Base-by-base conservation (phyloP, 2,329 filamentous ascomycete species). In the Aspergillus carbonarius region DNA sequence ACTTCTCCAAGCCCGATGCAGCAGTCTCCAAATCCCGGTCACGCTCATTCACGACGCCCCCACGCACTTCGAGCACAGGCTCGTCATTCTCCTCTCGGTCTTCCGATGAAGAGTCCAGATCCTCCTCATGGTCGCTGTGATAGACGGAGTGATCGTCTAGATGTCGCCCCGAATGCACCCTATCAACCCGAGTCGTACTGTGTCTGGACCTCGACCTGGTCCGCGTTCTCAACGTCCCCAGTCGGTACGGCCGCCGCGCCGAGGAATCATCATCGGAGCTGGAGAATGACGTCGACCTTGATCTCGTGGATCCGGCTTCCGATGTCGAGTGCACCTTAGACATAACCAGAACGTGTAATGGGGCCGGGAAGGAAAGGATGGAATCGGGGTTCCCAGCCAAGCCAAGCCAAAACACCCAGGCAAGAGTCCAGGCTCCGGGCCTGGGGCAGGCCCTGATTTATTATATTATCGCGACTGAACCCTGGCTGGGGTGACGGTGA, bases 121-220 rank as follows among this genome's bases (percentile, higher is more conserved):
- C 52, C 27, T 56, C 49, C 34, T 65, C 61, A 30, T 66, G 54
- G 17, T 68, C 65, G 23, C 63, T 68, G 48, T 73, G 66, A 30
- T 74, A 76, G 6, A 70, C 58, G 7, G 68, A 69, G 6, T 72
- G 64, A 54, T 76, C 72, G 52, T 77, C 73, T 1, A 73, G 62
- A 56, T 74, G 69, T 20, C 65, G 66, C 3, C 63, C 71, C 1
- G 72, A 74, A 59, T 70, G 66, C 2, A 72, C 61, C 18, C 69
- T 63, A 40, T 68, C 60, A 1, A 74, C 56, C 20, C 60, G 57
- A 12, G 39, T 15, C 17, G 59, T 56, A 12, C 62, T 55, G 4
- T 56, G 44, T 35, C 60, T 57, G 5, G 66, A 67, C 15, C 55
- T 46, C 49, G 68, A 68, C 10, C 62, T 55, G 1, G 63, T 47